Evolutionary conservation across 192 early-diverging fungal genomes (phyloP).

Genomic region (Podila verticillata): DNA sequence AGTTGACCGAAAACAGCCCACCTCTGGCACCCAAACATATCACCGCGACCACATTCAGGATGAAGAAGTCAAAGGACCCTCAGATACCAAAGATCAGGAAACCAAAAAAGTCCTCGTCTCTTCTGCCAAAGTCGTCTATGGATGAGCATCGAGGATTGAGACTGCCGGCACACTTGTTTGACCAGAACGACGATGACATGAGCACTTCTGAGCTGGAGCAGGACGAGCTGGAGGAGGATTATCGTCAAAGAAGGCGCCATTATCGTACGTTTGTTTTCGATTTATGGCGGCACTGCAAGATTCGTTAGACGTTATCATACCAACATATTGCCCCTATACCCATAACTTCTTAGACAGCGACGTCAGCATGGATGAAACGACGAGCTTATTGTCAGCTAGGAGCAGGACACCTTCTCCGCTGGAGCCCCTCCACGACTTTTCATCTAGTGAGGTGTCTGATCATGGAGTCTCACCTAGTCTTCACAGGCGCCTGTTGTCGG

Average conservation of each 20-base stretch:
- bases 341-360: conserved; percentile 18
- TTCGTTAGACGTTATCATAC: neutral
- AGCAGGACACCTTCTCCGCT: conserved; percentile 43
- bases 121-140: conserved; percentile 12
- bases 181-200: conserved; percentile 33
- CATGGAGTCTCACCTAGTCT: conserved; percentile 19
- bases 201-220: conserved; percentile 42
- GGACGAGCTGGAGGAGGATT: conserved; percentile 16
- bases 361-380: conserved; percentile 46
- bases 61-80: conserved; percentile 56
- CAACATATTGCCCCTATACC: neutral
- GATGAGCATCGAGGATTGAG: neutral
- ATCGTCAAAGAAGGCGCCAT: no score
- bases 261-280: neutral
- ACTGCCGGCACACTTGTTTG: conserved; percentile 10
- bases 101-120: conserved; percentile 4
- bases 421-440: conserved; percentile 12
- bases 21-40: conserved; percentile 67
- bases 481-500: conserved; percentile 19
- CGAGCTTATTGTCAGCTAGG: conserved; percentile 33
- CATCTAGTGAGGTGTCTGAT: conserved; percentile 46
- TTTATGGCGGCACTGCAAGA: neutral
- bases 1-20: conserved; percentile 62
- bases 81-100: conserved; percentile 24
- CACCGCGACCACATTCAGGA: conserved; percentile 56